Percentiles rank a stretch among this genome's conserved stretches.
Conservation (phyloP, 345 rosid genomes). For the Aquilaria sinensis region DNA sequence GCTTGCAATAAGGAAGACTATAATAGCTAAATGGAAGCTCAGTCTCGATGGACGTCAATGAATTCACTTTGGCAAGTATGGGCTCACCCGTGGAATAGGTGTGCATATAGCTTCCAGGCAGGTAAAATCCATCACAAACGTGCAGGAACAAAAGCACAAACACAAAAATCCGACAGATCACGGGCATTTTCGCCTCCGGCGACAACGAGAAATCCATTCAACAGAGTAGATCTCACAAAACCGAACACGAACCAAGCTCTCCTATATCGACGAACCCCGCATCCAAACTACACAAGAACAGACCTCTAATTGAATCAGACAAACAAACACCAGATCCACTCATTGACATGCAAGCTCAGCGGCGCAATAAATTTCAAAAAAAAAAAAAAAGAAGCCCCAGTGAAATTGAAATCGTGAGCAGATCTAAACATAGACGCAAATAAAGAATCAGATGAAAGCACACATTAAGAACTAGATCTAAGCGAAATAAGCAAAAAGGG, state of each 20-base stretch:
- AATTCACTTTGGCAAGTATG: conserved; percentile 69
- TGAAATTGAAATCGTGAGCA: no score
- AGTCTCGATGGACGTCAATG: conserved; percentile 86
- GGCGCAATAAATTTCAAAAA: no score
- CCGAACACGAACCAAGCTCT: conserved; percentile 12
- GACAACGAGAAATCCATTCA: conserved; percentile 7
- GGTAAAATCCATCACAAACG: conserved; percentile 62
- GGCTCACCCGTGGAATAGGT: conserved; percentile 46
- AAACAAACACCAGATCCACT: neutral
- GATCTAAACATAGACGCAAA: no score
- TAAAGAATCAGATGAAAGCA: no score
- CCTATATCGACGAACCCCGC: conserved; percentile 10
- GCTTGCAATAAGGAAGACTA: conserved; percentile 72
- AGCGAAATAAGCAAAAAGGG: no score
- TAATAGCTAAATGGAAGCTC: conserved; percentile 85
- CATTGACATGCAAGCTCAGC: neutral
- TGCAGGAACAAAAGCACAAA: conserved; percentile 32
- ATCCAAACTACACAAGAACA: conserved; percentile 17
- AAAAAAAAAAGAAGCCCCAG: no score
- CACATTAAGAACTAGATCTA: no score
- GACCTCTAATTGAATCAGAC: neutral
- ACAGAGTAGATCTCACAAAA: conserved; percentile 12
- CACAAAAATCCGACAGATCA: conserved; percentile 29
- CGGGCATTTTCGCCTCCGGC: conserved; percentile 25
- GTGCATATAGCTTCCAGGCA: conserved; percentile 88